Base-by-base conservation (phyloP, 1,284 basidiomycete species). In the Stygiomarasmius scandens region DNA sequence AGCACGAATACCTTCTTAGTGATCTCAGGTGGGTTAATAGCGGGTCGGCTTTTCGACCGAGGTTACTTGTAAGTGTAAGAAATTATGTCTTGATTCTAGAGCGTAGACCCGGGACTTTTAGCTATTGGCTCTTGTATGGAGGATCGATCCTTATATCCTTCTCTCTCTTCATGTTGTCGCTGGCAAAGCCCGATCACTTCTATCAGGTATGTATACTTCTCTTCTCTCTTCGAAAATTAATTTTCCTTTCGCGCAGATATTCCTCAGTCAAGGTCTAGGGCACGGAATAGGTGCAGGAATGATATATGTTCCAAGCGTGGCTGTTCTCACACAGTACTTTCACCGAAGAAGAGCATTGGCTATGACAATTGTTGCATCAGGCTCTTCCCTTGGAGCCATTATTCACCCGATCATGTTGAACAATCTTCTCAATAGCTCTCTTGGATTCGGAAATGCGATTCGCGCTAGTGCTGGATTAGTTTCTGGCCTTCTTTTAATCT, bases 1-100 rank as follows among this genome's bases (percentile, higher is more conserved):
- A 78, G 80, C 25, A 64, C 76, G 10, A 79, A 74, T 60, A 68
- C 74, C 20, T 77, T 74, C 58, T 60, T 80, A 19, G 67, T 77
- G 14, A 69, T 79, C 20, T 66, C 69, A 0, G 66, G 65, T 8
- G 75, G 74, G 0, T 61, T 77, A 9, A 57, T 74, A 38, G 66
- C 69, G 23, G 76, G 75, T 1, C 66, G 66, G 0, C 59, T 77
- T n/a, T 69, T 58, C 46, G 67, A 69, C 34, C 53, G 44, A 19
- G 67, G 67, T 23, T 27, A 24, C 16, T 41, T 41, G 38, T 41
- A n/a, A 5, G 38, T 41, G 16, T 16, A 11, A 8, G 19, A 32
- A 45, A 32, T 32, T 1, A 29, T 43, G 22, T 38, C 34, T 36
- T 34, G 14, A 41, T 41, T 19, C 16, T 41, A 9, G 11, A 4